Base-by-base conservation (phyloP, 1,284 basidiomycete species). In the Austroboletus novae-zelandiae region DNA sequence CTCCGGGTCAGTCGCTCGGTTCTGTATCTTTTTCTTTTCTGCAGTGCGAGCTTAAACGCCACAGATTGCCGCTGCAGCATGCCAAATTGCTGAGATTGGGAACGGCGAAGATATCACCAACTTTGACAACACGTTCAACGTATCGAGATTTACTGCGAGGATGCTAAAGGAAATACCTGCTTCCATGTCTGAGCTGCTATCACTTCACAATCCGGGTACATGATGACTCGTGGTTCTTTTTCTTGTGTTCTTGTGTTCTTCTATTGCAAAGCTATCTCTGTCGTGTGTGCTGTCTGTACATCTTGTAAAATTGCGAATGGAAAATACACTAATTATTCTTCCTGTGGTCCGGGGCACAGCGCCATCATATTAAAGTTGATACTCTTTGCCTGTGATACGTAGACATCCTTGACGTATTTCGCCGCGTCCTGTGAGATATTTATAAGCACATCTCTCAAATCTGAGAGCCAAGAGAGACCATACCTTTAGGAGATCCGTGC, bases 321-420 rank as follows among this genome's bases (percentile, higher is more conserved):
- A 27, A 27, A 41, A 44, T 25, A 40, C 40, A 23, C 45, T 59
- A 58, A 34, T 14, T 48, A 52, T 25, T n/a, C 5, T 32, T 53
- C 48, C 27, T 42, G 39, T n/a, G 45, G 41, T 13, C 59, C 66
- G 7, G 60, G 57, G 47, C 72, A 73, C 17, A 80, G 69, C 2
- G 75, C 70, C 63, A 78, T 68, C 67, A 81, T 71, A 50, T 74
- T 85, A 60, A 89, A 86, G 35, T 77, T 69, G 56, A 86, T 66
- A 54, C 79, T 84, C 45, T 77, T 70, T 0, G 77, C 74, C 37
- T 74, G 67, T 1, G 73, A 65, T 23, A 94, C 73, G 60, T 89
- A 91, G 35, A 74, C 71, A 11, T 83, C 75, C 67, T 80, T 82
- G 31, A 93, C 77, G 47, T 89, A 71, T 56, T 77, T 78, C 4